Base-by-base conservation (phyloP, 805 yeast species). In the Saccharomycopsis vini region DNA sequence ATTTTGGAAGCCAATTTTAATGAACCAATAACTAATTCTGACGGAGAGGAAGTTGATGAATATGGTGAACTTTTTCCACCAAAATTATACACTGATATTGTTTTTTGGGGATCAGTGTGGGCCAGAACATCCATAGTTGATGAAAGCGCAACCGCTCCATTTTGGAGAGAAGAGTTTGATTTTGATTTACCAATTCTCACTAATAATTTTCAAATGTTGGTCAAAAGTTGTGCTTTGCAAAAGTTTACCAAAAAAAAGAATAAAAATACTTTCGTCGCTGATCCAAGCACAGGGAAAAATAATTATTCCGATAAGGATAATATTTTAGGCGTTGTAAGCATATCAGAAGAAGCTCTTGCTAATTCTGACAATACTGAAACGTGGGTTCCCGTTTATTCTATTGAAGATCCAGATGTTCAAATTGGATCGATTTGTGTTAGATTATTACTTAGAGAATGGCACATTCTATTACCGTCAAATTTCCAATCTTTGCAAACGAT, bases 161-260 rank as follows among this genome's bases (percentile, higher is more conserved):
- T 85, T 56, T 89, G 95, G 92, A 76, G 88, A 56, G 95, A 89
- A 55, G 75, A 69, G 36, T 82, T 84, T 55, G 62, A 71, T 2
- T 63, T 82, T n/a, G 75, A 78, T 40, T 63, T 79, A 34, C 81
- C 84, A 7, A 43, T 64, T 5, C 49, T 69, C 36, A 75, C 78
- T 2, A 74, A 69, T 54, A 68, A 66, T 56, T 66, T 77, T 51
- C 74, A 66, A 50, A 68, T 75, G 13, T 60, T 66, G 39, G 65
- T 75, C 44, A 78, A 65, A 53, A 56, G 55, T 37, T 59, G 56
- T 3, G 42, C 46, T 1, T 39, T 56, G 60, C 42, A 23, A 57
- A 2, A 49, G 51, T 2, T 79, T 74, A 53, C 62, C 62, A 31
- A 56, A 67, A 2, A 55, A 74, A 2, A 69, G 71, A 2, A 73